Conservation (phyloP, 73 alveolate species). For the Blepharisma stoltei region DNA sequence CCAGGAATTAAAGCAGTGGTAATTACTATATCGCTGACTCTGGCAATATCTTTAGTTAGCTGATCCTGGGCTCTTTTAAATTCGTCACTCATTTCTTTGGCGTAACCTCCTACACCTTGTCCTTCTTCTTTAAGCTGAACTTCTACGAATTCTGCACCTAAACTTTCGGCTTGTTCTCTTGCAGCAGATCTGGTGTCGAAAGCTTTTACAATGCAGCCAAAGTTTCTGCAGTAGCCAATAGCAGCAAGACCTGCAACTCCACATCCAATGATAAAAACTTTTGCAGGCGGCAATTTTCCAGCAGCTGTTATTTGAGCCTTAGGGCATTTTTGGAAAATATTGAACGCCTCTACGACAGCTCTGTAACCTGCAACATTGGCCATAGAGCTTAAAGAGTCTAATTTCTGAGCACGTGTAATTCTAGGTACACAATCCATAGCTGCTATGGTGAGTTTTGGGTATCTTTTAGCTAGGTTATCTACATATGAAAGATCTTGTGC, state of each 20-base stretch:
- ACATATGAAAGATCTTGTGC: conserved; percentile 26
- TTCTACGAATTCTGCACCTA: conserved; percentile 76
- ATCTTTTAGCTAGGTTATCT: background rate
- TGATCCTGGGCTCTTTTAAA: conserved; percentile 49
- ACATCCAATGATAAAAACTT: conserved; percentile 73
- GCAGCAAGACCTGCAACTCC: conserved; percentile 64
- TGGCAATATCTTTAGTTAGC: conserved; percentile 39
- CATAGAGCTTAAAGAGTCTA: conserved; percentile 60
- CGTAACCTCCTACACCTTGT: conserved; percentile 46
- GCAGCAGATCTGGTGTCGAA: conserved; percentile 61
- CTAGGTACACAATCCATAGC: conserved; percentile 81
- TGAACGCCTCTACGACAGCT: conserved; percentile 74
- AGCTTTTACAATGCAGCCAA: conserved; percentile 57
- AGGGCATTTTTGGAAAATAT: conserved; percentile 40
- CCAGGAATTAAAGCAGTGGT: conserved; percentile 58
- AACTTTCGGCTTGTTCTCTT: conserved; percentile 57
- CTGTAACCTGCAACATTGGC: conserved; percentile 76
- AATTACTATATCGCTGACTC: conserved; percentile 56
- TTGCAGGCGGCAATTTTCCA: conserved; percentile 78
- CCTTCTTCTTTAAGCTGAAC: conserved; percentile 60
- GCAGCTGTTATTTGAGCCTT: conserved; percentile 36
- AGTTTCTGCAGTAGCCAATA: conserved; percentile 42
- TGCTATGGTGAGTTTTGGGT: conserved; percentile 27
- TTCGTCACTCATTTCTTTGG: conserved; percentile 49
- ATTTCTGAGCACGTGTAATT: conserved; percentile 67